Conservation (phyloP, 805 yeast genomes). For the Saccharomycopsis schoenii region DNA sequence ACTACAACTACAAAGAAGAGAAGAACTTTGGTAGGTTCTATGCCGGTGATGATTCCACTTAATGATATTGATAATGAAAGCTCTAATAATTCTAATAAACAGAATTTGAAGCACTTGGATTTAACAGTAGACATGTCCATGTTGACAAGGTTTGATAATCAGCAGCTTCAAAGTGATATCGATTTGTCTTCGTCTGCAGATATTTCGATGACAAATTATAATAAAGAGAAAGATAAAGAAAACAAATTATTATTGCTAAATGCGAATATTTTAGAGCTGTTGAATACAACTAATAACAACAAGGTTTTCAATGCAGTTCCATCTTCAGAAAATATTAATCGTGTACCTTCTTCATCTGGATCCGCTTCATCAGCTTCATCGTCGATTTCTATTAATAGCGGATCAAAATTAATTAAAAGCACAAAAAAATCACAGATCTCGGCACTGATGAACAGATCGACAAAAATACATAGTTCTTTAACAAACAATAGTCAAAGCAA, state of each 20-base stretch:
- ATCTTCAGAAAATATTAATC: neutral
- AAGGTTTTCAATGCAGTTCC: neutral
- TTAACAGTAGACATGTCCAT: conserved; percentile 3
- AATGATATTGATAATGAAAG: neutral
- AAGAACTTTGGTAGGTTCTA: neutral
- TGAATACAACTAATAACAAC: neutral
- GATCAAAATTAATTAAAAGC: neutral
- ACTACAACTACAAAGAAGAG: neutral
- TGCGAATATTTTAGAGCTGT: neutral
- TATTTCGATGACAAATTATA: conserved; percentile 1
- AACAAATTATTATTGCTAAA: neutral
- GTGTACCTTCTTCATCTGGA: neutral
- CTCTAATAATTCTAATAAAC: neutral
- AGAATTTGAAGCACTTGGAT: neutral
- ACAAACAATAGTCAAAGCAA: too few species aligned
- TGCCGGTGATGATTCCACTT: neutral
- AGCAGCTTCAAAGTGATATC: conserved; percentile 5
- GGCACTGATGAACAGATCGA: neutral
- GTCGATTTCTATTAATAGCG: neutral
- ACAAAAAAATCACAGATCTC: neutral
- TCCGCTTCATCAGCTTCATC: neutral
- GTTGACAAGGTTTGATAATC: conserved; percentile 4
- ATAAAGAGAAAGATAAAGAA: neutral
- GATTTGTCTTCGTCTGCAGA: conserved; percentile 6
- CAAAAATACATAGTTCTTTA: neutral